Evolutionary conservation across 306 rosid species (phyloP).

Genomic region (Cucumis hystrix): DNA sequence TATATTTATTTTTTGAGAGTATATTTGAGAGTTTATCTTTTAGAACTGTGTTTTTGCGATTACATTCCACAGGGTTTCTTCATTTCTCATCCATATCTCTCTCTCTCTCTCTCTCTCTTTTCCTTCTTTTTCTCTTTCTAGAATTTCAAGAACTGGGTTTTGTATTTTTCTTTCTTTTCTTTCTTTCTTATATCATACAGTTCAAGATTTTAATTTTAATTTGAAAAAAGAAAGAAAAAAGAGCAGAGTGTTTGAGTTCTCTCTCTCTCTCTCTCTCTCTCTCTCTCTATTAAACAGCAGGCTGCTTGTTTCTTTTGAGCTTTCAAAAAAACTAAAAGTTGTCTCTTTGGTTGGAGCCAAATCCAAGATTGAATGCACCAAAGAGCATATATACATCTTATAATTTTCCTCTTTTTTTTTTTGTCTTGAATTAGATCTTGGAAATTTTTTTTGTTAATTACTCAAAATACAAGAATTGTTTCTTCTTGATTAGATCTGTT

Average conservation of each 20-base stretch:
- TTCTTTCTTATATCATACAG: slow-evolving; percentile 11
- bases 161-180: neutral
- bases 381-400: neutral
- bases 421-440: neutral
- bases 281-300: neutral
- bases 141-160: neutral
- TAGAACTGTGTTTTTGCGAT: slow-evolving; percentile 23
- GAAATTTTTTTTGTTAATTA: neutral
- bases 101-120: slow-evolving; percentile 13
- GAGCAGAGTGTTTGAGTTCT: neutral
- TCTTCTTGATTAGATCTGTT: neutral
- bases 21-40: slow-evolving; percentile 21
- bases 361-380: slow-evolving; percentile 20
- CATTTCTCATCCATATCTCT: slow-evolving; percentile 31
- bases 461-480: neutral
- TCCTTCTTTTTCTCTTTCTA: slow-evolving; percentile 12
- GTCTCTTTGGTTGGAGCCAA: slow-evolving; percentile 87
- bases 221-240: neutral
- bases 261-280: neutral
- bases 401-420: neutral
- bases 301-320: slow-evolving; percentile 25
- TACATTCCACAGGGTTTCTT: slow-evolving; percentile 13
- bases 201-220: neutral
- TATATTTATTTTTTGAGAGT: neutral
- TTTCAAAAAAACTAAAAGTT: slow-evolving; percentile 37